Base-by-base conservation (phyloP, 345 rosid species). In the Syzygium grande region DNA sequence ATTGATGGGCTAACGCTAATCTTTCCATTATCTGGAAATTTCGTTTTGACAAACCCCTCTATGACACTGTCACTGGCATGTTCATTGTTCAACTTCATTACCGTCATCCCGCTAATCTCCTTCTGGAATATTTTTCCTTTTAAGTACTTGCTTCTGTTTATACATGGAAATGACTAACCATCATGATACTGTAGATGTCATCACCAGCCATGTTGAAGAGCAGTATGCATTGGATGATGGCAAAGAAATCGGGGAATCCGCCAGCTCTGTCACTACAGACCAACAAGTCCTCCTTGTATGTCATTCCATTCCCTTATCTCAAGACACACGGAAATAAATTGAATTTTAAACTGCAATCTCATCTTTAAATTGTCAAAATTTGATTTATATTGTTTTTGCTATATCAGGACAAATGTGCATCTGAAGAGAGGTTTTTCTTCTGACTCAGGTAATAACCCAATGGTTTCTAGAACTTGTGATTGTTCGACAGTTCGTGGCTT, bases 351-450 rank as follows among this genome's bases (percentile, higher is more conserved):
- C 59, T 43, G 55, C 1, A 2, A 55, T 87, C 88, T 85, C 38
- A 49, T 85, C 51, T 25, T 84, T 29, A 68, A 34, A 27, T 53
- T 88, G 30, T 54, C 41, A n/a, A 58, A 43, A 14, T 27, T 84
- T 89, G 52, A 86, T 85, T 46, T 43, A 25, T 23, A 78, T 29
- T 85, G 63, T 49, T 87, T 86, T 84, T 79, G 88, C 43, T 53
- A 41, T 90, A 56, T 85, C 93, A 96, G 99, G 89, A 92, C 94
- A 80, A 92, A 91, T 87, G 87, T 86, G 86, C 91, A 87, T 41
- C 89, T 89, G 88, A 92, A 85, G 83, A 95, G 98, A 92, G 96
- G 93, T 83, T 96, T 92, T 92, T 91, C 99, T 85, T 94, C 99
- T 56, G 92, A 92, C 88, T 93, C 99, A 90, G 98, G 98, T 96